Evolutionary conservation across 2,329 filamentous ascomycete genomes (phyloP).

Genomic region (Sporothrix humicola): DNA sequence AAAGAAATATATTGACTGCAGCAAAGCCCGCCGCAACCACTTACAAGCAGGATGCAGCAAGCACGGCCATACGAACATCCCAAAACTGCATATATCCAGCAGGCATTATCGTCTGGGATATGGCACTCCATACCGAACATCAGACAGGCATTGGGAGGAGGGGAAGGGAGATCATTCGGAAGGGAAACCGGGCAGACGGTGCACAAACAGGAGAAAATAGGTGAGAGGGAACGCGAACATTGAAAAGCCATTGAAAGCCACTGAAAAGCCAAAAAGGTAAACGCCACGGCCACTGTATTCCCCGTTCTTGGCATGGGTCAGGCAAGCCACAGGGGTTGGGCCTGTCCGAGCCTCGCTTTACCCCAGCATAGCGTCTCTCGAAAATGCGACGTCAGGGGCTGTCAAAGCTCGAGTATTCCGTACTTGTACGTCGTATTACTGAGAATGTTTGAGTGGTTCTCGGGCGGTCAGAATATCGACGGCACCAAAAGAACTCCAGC

Average conservation of each 20-base stretch:
- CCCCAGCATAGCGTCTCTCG: conserved; percentile 1
- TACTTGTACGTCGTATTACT: too few species aligned
- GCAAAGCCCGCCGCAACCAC: conserved; percentile 4
- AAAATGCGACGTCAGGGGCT: conserved; percentile 25
- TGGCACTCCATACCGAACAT: conserved; percentile 21
- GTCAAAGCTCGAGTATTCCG: background rate
- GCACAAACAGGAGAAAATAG: conserved; percentile 1
- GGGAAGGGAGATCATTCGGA: conserved; percentile 20
- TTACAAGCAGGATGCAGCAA: background rate
- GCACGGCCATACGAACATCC: background rate
- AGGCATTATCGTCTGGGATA: conserved; percentile 15
- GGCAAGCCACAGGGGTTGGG: conserved; percentile 16
- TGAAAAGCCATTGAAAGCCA: background rate
- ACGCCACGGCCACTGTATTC: background rate
- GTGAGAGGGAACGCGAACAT: background rate
- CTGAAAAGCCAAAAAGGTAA: conserved; percentile 13
- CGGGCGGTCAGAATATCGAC: too few species aligned
- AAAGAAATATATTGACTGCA: conserved; percentile 12
- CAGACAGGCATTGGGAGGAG: conserved; percentile 19
- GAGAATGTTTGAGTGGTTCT: too few species aligned
- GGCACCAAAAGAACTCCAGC: conserved; percentile 1
- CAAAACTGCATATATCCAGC: conserved; percentile 4
- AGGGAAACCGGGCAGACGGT: conserved; percentile 21
- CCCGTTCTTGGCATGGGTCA: conserved; percentile 9
- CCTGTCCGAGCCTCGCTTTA: background rate